Evolutionary conservation across 73 alveolate genomes (phyloP), one percentile per base, ranked within the genome.

Genomic region (Symbiodinium natans): DNA sequence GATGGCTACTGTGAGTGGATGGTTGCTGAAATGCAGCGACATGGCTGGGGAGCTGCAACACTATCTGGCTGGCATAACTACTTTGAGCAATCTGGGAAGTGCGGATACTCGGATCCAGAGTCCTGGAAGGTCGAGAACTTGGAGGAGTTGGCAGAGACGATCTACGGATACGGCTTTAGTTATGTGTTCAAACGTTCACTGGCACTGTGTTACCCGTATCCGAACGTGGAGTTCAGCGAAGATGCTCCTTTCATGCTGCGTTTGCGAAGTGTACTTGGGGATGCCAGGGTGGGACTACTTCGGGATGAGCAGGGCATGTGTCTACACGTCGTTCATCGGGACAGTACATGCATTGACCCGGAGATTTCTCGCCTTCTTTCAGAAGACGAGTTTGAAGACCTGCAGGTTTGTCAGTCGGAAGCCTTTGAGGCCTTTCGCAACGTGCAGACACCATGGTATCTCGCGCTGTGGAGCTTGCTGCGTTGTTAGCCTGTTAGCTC

Each of bases 201-300:
- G 5, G 97, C 97, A 43, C 89, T 90, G 3, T n/a, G 77, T 38
- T 46, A 41, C 71, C 97, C 97, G n/a, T 73, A 90, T 46, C 97
- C 97, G 25, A 40, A 90, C 56, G 23, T 90, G 83, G 97, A 68
- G 9, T 90, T 90, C 39, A 89, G 80, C 54, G 97, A 90, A 83
- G 95, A 88, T 88, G 95, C 95, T 4, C 95, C 95, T 83, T 88
- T 88, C 46, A 88, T 88, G 95, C 46, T 88, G 86, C 77, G 39
- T 31, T 71, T 88, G 77, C 40, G 86, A 68, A 82, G 42, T 34
- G 36, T 59, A 54, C 48, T 56, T 73, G 85, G 94, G 40, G 39
- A 38, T 41, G 95, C 63, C n/a, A 75, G 85, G 77, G 95, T 88
- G 36, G 95, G 86, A 29, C 86, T 59, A 9, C 48, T 40, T 33